Base-by-base conservation (phyloP, 2,329 filamentous ascomycete species). In the Calonectria naviculata region DNA sequence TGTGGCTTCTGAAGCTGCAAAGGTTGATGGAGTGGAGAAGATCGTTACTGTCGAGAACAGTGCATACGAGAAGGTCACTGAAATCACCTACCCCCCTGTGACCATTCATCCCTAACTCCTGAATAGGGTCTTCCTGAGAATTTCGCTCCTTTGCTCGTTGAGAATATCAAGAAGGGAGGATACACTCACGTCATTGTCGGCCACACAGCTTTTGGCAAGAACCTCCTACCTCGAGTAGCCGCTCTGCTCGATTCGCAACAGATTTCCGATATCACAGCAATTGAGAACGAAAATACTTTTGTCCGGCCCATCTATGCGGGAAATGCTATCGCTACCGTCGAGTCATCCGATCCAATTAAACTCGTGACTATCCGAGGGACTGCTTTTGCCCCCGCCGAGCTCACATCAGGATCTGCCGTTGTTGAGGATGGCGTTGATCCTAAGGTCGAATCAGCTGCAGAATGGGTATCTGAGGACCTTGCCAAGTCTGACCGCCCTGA, bases 181-280 rank as follows among this genome's bases (percentile, higher is more conserved):
- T 98, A 95, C 84, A 97, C 95, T 72, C 97, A 99, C 81, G 90
- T 99, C 74, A 89, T 99, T 79, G 94, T 93, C 44, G 93, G 94
- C 67, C 95, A 98, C 86, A 97, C 95, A 28, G 95, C 97, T 1
- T 99, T 99, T 84, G 97, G 97, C 80, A 99, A 99, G 90, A 97
- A 93, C 83, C 84, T 99, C 54, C 88, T 99, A 85, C 97, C 97
- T 44, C 92, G 97, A 73, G 94, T 98, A 19, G 95, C 97, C 24
- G 97, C 97, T 24, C 87, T 99, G 67, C 89, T 99, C 70, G 97
- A 99, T 83, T 91, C 93, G 41, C 95, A 98, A 85, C 95, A 97
- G 82, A 92, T 99, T 72, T 98, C 95, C 52, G 97, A 99, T 82
- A 94, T 98, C 76, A 98, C 92, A 21, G 88, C 85, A 1, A 93